Evolutionary conservation across 2,329 filamentous ascomycete genomes (phyloP).

Genomic region (Sclerotinia borealis): DNA sequence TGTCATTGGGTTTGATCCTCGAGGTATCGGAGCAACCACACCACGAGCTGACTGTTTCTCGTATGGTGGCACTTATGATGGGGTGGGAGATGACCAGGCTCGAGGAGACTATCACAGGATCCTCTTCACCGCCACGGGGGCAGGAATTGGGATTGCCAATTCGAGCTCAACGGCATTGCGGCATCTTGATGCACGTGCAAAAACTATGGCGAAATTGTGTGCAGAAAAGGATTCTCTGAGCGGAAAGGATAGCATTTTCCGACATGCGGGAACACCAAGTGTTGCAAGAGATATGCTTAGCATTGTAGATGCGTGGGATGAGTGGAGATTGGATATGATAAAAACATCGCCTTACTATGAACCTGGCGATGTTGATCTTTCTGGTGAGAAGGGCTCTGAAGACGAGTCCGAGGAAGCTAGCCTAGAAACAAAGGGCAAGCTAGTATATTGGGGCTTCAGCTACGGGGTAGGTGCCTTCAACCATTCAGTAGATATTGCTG

Average conservation of each 20-base stretch:
- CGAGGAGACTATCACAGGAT: slow-evolving; percentile 33
- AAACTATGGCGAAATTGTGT: slow-evolving; percentile 40
- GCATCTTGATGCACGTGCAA: slow-evolving; percentile 40
- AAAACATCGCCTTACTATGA: not conserved
- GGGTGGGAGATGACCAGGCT: slow-evolving; percentile 33
- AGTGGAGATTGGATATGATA: slow-evolving; percentile 19
- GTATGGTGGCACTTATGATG: slow-evolving; percentile 28
- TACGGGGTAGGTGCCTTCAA: slow-evolving; percentile 34
- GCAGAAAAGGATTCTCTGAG: slow-evolving; percentile 28
- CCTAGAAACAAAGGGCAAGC: slow-evolving; percentile 23
- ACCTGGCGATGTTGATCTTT: not conserved
- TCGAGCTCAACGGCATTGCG: slow-evolving; percentile 42
- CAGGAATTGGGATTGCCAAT: slow-evolving; percentile 38
- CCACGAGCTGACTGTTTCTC: slow-evolving; percentile 48
- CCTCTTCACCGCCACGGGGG: slow-evolving; percentile 16
- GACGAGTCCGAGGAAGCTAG: not conserved
- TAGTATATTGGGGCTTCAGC: slow-evolving; percentile 44
- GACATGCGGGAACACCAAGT: slow-evolving; percentile 30
- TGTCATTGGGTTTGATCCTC: slow-evolving; percentile 44
- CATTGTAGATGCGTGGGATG: slow-evolving; percentile 32
- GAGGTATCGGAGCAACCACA: slow-evolving; percentile 45
- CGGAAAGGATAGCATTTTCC: slow-evolving; percentile 29
- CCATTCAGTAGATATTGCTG: not conserved
- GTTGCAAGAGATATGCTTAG: slow-evolving; percentile 35
- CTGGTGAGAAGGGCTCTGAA: not conserved